Conservation (phyloP, 1,284 basidiomycete species). For the Flammula alnicola region DNA sequence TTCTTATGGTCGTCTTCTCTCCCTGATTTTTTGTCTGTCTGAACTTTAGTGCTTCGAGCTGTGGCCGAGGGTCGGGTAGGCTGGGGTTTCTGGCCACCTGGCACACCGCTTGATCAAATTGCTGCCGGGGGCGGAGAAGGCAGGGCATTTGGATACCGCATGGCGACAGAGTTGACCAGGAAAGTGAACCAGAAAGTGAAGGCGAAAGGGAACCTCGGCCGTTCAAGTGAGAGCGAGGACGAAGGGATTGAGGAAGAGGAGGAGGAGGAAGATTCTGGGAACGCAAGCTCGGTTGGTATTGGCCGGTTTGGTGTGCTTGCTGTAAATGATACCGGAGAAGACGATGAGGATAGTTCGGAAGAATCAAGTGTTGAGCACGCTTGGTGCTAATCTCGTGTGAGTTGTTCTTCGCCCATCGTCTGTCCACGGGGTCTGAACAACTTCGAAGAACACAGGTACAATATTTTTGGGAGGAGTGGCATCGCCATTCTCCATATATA, state of each 20-base stretch:
- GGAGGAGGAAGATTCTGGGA: slow-evolving; percentile 37
- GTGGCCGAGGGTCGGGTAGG: slow-evolving; percentile 79
- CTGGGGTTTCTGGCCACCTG: slow-evolving; percentile 88
- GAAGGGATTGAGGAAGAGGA: slow-evolving; percentile 33
- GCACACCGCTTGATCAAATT: slow-evolving; percentile 36
- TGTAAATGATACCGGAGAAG: slow-evolving; percentile 31
- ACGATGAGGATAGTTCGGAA: slow-evolving; percentile 26
- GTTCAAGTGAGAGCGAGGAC: slow-evolving; percentile 34
- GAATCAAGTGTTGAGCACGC: slow-evolving; percentile 4
- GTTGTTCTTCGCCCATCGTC: background rate
- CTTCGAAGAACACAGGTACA: background rate
- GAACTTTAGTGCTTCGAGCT: slow-evolving; percentile 67
- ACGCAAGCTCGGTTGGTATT: slow-evolving; percentile 25
- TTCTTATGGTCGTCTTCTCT: background rate
- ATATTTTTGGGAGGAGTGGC: background rate
- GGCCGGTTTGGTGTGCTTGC: slow-evolving; percentile 46
- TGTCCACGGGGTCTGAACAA: background rate
- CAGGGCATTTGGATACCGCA: slow-evolving; percentile 64
- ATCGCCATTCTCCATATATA: slow-evolving; percentile 4
- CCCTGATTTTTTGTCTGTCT: slow-evolving; percentile 5
- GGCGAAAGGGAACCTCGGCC: slow-evolving; percentile 33
- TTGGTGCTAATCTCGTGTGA: background rate
- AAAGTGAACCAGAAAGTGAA: slow-evolving; percentile 29
- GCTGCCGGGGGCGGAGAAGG: slow-evolving; percentile 33
- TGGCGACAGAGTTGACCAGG: slow-evolving; percentile 31